Percentiles rank a stretch among this genome's conserved stretches.
phyloP scores from a whole-genome alignment of 1,284 basidiomycete genomes.

The Cryptococcus sp. region DNA sequence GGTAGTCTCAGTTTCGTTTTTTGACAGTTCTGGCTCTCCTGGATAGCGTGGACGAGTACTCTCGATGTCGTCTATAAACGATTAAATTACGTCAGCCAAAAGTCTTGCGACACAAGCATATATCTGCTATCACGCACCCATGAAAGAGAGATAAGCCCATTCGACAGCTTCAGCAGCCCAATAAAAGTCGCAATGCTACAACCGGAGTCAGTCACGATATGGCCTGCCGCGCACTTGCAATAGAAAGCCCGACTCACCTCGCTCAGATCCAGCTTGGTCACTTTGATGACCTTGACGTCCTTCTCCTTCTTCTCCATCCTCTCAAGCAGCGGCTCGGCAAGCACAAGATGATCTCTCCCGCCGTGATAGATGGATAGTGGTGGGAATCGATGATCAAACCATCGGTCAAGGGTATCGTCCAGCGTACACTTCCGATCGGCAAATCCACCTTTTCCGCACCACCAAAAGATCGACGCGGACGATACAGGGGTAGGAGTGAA shows the following conservation, averaged over 20 bases:
- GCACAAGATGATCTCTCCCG: slow-evolving; percentile 58
- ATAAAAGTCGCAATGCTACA: slow-evolving; percentile 56
- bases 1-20: slow-evolving; percentile 13
- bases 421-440: slow-evolving; percentile 61
- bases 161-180: slow-evolving; percentile 65
- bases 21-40: slow-evolving; percentile 29
- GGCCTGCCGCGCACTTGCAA: slow-evolving; percentile 33
- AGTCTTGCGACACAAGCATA: background rate
- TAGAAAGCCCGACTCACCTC: slow-evolving; percentile 48
- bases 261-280: slow-evolving; percentile 57
- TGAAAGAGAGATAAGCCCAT: slow-evolving; percentile 57
- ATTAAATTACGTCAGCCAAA: background rate
- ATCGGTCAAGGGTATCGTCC: slow-evolving; percentile 57
- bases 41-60: slow-evolving; percentile 43
- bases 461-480: slow-evolving; percentile 60
- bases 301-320: slow-evolving; percentile 56
- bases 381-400: slow-evolving; percentile 63
- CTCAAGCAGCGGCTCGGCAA: slow-evolving; percentile 58
- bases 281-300: slow-evolving; percentile 58
- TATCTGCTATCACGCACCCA: slow-evolving; percentile 31
- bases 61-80: slow-evolving; percentile 44
- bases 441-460: slow-evolving; percentile 64
- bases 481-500: slow-evolving; percentile 64
- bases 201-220: background rate
- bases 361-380: slow-evolving; percentile 61